phyloP scores from a whole-genome alignment of 2,329 filamentous ascomycete species.

The Cercospora janseana region DNA sequence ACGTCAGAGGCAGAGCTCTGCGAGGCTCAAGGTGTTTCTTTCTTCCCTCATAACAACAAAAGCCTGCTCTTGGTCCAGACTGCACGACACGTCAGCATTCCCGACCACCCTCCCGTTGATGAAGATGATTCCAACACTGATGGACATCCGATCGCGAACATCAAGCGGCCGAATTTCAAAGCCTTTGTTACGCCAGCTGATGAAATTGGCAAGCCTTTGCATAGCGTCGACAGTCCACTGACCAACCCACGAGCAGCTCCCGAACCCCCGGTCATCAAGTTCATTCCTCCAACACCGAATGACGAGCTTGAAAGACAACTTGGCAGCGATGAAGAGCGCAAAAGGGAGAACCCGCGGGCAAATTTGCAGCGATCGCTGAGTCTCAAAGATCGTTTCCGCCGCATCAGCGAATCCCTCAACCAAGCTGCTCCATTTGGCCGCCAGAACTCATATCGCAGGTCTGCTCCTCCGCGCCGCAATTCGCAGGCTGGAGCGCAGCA shows the following conservation, averaged over 20 bases:
- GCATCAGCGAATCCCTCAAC: conserved; percentile 48
- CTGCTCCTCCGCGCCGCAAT: conserved; percentile 27
- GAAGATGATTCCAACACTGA: conserved; percentile 13
- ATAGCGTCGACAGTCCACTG: conserved; percentile 55
- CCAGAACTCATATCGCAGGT: conserved; percentile 22
- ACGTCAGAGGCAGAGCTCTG: conserved; percentile 51
- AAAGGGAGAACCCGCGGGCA: conserved; percentile 6
- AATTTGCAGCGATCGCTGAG: conserved; percentile 38
- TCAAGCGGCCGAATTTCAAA: conserved; percentile 19
- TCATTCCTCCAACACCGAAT: conserved; percentile 55
- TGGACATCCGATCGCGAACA: conserved; percentile 1
- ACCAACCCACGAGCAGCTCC: conserved; percentile 59
- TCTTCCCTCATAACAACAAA: conserved; percentile 63
- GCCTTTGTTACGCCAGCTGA: conserved; percentile 22
- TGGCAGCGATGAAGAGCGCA: conserved; percentile 1
- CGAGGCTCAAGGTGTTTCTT: conserved; percentile 60
- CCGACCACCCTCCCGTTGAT: conserved; percentile 5
- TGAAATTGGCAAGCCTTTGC: conserved; percentile 18
- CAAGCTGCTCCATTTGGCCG: conserved; percentile 42
- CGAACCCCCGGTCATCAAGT: conserved; percentile 55
- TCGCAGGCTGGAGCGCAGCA: conserved; percentile 13
- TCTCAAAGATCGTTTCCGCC: conserved; percentile 46
- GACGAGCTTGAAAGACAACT: conserved; percentile 48
- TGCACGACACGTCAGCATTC: conserved; percentile 9
- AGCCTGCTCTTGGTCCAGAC: conserved; percentile 65